Conservation (phyloP, 1,284 basidiomycete genomes). For the Sporisorium iseilematis-ciliati region DNA sequence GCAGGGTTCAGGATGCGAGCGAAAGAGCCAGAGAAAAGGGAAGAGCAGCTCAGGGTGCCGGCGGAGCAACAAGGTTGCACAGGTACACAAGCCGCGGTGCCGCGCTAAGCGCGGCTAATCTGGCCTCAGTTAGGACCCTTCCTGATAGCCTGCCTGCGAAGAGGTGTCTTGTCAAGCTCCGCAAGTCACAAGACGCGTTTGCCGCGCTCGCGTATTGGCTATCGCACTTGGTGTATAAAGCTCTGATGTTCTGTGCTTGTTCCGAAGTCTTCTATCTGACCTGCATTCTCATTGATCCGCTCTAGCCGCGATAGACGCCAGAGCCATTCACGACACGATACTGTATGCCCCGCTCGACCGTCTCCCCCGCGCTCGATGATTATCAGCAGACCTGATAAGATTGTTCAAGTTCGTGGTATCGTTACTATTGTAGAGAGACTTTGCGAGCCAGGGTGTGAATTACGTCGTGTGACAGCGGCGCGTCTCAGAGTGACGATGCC, state of each 20-base stretch:
- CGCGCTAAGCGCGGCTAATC: slow-evolving; percentile 19
- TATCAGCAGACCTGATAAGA: too few relatives aligned
- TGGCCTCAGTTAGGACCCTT: background rate
- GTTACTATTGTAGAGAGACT: too few relatives aligned
- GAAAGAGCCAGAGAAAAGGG: slow-evolving; percentile 3
- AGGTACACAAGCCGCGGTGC: slow-evolving; percentile 12
- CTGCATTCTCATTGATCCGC: background rate
- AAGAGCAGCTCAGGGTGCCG: slow-evolving; percentile 11
- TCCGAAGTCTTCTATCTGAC: too few relatives aligned
- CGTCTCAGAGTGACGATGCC: too few relatives aligned
- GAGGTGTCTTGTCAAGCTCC: background rate
- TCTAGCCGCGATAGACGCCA: slow-evolving; percentile 6
- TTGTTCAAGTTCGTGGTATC: too few relatives aligned
- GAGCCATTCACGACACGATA: background rate
- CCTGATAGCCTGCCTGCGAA: slow-evolving; percentile 3
- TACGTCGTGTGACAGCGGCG: too few relatives aligned
- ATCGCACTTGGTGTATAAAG: too few relatives aligned
- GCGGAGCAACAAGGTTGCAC: slow-evolving; percentile 1
- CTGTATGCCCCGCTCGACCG: background rate
- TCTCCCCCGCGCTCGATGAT: background rate
- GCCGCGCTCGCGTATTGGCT: background rate
- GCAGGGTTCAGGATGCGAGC: background rate
- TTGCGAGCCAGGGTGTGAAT: too few relatives aligned
- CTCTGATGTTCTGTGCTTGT: too few relatives aligned
- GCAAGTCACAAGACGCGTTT: slow-evolving; percentile 13